These are phyloP conservation scores for Ascochyta fabae DNA, from an alignment of 2,329 filamentous ascomycete species.

Conservation along the genomic window DNA sequence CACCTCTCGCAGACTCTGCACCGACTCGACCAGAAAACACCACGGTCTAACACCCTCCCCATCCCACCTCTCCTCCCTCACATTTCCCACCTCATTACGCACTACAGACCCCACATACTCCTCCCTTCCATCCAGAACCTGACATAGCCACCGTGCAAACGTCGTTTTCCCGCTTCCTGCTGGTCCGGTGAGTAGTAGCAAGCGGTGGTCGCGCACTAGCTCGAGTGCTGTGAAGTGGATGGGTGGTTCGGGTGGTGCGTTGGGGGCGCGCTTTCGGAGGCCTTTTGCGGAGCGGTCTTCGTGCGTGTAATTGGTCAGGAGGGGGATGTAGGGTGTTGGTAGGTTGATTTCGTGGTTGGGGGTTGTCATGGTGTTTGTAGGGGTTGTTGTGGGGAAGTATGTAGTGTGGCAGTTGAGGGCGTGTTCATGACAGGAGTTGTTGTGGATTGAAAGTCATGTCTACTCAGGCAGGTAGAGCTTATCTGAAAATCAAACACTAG, in stretches of 20 bases:
- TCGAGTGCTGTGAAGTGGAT: constrained; percentile 1
- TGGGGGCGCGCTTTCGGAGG: not conserved
- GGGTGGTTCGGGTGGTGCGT: not conserved
- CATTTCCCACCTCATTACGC: not conserved
- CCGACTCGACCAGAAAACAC: not conserved
- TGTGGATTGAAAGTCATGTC: no score
- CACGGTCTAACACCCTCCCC: not conserved
- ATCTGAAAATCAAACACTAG: no score
- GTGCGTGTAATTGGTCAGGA: constrained; percentile 1
- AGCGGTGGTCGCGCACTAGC: not conserved
- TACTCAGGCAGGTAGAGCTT: no score
- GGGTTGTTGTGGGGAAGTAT: no score
- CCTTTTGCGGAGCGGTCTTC: constrained; percentile 1
- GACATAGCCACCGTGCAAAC: not conserved
- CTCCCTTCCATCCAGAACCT: not conserved
- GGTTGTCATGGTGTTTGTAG: no score
- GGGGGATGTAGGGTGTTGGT: not conserved
- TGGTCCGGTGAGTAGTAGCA: not conserved
- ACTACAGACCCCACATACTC: not conserved
- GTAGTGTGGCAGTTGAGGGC: no score
- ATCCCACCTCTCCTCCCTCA: constrained; percentile 1
- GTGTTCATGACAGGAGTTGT: no score
- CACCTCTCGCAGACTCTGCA: no score
- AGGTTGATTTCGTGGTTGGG: not conserved
- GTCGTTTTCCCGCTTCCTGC: constrained; percentile 1